Evolutionary conservation across 2,329 filamentous ascomycete genomes (phyloP).

Genomic region (Cladosporium austrohemisphaericum): DNA sequence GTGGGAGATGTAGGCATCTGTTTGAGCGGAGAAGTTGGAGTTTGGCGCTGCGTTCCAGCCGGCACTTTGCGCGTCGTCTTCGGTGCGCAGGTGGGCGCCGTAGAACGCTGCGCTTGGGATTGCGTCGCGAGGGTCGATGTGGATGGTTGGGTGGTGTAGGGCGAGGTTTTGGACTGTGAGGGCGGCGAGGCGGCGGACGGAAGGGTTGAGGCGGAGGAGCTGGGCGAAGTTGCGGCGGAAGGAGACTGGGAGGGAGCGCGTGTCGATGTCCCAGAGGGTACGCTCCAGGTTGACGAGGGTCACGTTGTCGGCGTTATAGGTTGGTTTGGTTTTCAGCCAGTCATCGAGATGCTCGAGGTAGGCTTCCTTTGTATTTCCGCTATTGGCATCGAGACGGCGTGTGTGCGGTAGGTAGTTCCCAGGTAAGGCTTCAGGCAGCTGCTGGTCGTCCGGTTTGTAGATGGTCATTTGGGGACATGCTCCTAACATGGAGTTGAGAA

Average conservation of each 20-base stretch:
- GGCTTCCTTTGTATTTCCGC: constrained; percentile 17
- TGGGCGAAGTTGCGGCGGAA: constrained; percentile 30
- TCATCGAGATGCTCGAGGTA: constrained; percentile 21
- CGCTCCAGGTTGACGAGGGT: constrained; percentile 28
- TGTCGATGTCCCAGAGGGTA: constrained; percentile 31
- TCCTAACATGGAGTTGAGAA: constrained; percentile 21
- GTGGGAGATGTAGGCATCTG: constrained; percentile 36
- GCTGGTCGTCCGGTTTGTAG: constrained; percentile 21
- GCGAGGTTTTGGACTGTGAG: constrained; percentile 33
- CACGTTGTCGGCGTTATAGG: constrained; percentile 13
- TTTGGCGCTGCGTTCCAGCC: constrained; percentile 28
- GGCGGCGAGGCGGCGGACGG: constrained; percentile 32
- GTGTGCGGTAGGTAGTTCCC: constrained; percentile 23
- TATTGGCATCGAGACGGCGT: constrained; percentile 24
- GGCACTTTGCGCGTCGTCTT: constrained; percentile 33
- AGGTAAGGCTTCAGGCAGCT: constrained; percentile 19
- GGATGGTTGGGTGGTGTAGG: constrained; percentile 11
- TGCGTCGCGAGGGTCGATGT: constrained; percentile 26
- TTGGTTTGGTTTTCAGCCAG: constrained; percentile 22
- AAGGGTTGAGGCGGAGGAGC: constrained; percentile 25
- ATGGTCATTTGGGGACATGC: constrained; percentile 28
- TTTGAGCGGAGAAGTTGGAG: constrained; percentile 37
- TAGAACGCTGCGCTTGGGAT: constrained; percentile 34
- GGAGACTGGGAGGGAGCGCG: constrained; percentile 23
- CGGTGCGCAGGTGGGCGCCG: constrained; percentile 39